Evolutionary conservation across 306 rosid species (phyloP), one percentile per base, ranked within the genome.

Genomic region (Dalbergia cochinchinensis): DNA sequence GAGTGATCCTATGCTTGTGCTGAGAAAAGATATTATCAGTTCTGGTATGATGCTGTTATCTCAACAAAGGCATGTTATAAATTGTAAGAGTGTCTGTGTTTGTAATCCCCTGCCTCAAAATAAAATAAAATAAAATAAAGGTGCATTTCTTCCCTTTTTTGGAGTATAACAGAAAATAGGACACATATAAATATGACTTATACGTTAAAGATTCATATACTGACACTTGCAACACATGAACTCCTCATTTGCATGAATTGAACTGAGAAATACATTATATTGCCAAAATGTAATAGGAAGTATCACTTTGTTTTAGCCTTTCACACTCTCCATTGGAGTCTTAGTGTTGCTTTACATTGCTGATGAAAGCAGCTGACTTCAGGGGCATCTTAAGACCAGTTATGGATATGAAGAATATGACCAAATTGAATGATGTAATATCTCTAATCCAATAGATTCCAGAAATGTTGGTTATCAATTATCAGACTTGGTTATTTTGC

Each of bases 381-480:
- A 92, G 99, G 91, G 99, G 99, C 65, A 92, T 94, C 77, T 88
- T 94, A 87, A 91, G 97, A 79, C 97, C 95, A 10, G 97, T 97
- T 60, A 69, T 78, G 78, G 83, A 86, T 87, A 33, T 71, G 88
- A 92, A 94, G 92, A 89, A 86, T 84, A 42, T 94, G 92, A 41
- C 37, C 65, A 58, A 83, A 71, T 35, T 94, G 77, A 90, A 77
- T 73, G 92, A 88, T 73, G 99, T 94, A 89, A 88, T 45, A 58
- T 65, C 76, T 76, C 65, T 67, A 50, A 41, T 74, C 84, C 78
- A 69, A 73, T 82, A 12, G 48, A 19, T 82, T 48, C 37, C 37
- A 9, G 11, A 54, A 64, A 41, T 58, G 20, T 78, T 84, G 37
- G 47, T 69, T 65, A 71, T 64, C 65, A 20, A 33, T 72, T 65